phyloP scores from a whole-genome alignment of 495 filamentous ascomycete genomes.

The Lentithecium fluviatile region DNA sequence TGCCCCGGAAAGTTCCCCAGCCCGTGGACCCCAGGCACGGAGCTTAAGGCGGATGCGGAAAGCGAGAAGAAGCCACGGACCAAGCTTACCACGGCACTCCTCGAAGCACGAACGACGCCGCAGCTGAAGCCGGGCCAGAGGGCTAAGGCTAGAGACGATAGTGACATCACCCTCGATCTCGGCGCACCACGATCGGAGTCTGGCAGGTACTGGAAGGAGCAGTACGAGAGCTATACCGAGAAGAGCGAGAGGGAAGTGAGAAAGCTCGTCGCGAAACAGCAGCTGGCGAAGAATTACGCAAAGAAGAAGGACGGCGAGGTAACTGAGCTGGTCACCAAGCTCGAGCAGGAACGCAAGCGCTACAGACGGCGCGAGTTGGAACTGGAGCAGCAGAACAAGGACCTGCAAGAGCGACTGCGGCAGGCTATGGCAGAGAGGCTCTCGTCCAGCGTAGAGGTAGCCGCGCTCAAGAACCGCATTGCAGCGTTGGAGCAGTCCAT shows the following conservation, averaged over 20 bases:
- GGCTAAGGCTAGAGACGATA: constrained; percentile 48
- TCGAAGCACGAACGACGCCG: constrained; percentile 37
- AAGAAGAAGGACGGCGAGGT: constrained; percentile 85
- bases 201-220: constrained; percentile 89
- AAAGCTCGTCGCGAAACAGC: constrained; percentile 55
- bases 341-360: constrained; percentile 63
- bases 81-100: constrained; percentile 54
- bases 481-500: constrained; percentile 23
- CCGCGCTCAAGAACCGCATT: constrained; percentile 31
- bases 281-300: constrained; percentile 82
- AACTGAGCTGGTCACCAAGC: constrained; percentile 64
- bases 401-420: constrained; percentile 34
- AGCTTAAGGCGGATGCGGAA: constrained; percentile 18
- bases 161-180: constrained; percentile 69
- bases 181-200: constrained; percentile 78
- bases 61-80: constrained; percentile 44
- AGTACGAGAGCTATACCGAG: constrained; percentile 78
- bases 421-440: constrained; percentile 33
- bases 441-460: constrained; percentile 29
- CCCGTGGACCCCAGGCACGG: constrained; percentile 55
- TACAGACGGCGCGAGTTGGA: constrained; percentile 49
- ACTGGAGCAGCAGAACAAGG: constrained; percentile 40
- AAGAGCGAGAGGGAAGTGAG: constrained; percentile 67
- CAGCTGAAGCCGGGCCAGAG: constrained; percentile 46
- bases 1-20: constrained; percentile 63